These are phyloP conservation scores for Wickerhamomyces ciferrii DNA, from an alignment of 805 yeast genomes.

Conservation along the genomic window DNA sequence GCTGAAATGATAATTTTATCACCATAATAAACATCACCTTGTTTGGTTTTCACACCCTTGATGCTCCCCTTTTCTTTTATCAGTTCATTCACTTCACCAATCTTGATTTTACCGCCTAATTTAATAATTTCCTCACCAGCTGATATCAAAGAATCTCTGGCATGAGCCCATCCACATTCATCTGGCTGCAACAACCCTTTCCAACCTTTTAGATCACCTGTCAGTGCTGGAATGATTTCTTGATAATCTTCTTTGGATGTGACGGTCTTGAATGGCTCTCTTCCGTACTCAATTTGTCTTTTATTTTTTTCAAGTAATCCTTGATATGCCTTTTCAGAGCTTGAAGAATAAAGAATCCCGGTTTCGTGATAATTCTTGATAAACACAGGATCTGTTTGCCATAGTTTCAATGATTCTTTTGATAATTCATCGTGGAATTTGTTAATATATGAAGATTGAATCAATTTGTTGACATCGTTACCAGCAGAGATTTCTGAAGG, in stretches of 20 bases:
- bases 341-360: constrained; percentile 25
- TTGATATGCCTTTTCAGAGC: constrained; percentile 5
- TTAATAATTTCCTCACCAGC: constrained; percentile 23
- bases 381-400: constrained; percentile 28
- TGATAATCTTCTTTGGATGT: constrained; percentile 5
- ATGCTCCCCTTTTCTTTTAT: no score
- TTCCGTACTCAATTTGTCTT: constrained; percentile 2
- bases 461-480: constrained; percentile 35
- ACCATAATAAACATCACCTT: not conserved
- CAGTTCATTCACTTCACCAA: constrained; percentile 7
- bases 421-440: constrained; percentile 22
- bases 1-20: constrained; percentile 25
- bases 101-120: constrained; percentile 26
- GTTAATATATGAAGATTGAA: constrained; percentile 19
- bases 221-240: constrained; percentile 1
- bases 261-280: constrained; percentile 2
- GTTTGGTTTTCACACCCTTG: not conserved
- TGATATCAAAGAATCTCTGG: constrained; percentile 25
- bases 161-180: constrained; percentile 33
- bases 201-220: constrained; percentile 21
- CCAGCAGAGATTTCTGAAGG: constrained; percentile 36
- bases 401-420: constrained; percentile 26
- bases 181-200: constrained; percentile 25
- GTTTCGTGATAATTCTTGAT: constrained; percentile 26
- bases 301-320: constrained; percentile 9